phyloP scores from a whole-genome alignment of 768 basidiomycete genomes.

The Phlebiopsis flavidoalba region DNA sequence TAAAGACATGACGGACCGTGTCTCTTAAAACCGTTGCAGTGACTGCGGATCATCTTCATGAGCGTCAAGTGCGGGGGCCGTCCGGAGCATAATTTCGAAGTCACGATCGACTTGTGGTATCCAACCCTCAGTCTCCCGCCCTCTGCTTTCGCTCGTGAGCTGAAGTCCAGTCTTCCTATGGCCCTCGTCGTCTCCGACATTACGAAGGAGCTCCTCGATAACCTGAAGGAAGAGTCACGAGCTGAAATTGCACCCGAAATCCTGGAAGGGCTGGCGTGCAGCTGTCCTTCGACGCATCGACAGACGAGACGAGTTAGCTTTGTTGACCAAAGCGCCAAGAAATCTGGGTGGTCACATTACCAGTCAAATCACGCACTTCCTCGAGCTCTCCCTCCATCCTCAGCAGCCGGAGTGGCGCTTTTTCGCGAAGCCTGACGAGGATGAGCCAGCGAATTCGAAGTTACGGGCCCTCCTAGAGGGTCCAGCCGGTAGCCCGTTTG shows the following conservation, averaged over 20 bases:
- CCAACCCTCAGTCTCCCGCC: conserved; percentile 63
- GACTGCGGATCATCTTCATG: conserved; percentile 82
- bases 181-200: conserved; percentile 56
- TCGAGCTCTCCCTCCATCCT: conserved; percentile 75
- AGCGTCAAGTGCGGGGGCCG: conserved; percentile 82
- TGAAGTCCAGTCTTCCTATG: conserved; percentile 87
- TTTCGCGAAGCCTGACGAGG: conserved; percentile 62
- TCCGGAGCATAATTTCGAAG: conserved; percentile 75
- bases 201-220: conserved; percentile 46
- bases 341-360: conserved; percentile 79
- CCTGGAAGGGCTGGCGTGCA: conserved; percentile 65
- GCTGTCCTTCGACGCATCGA: conserved; percentile 55
- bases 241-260: conserved; percentile 44
- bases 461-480: conserved; percentile 65
- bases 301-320: conserved; percentile 73
- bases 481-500: conserved; percentile 67
- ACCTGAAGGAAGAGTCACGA: conserved; percentile 35
- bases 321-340: conserved; percentile 84
- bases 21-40: conserved; percentile 60
- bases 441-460: conserved; percentile 72
- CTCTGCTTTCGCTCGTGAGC: conserved; percentile 62
- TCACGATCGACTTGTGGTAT: conserved; percentile 42
- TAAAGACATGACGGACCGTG: conserved; percentile 62
- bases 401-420: conserved; percentile 84
- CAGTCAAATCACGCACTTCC: conserved; percentile 60